Conservation (phyloP, 2,329 filamentous ascomycete genomes). For the Colletotrichum agaves region DNA sequence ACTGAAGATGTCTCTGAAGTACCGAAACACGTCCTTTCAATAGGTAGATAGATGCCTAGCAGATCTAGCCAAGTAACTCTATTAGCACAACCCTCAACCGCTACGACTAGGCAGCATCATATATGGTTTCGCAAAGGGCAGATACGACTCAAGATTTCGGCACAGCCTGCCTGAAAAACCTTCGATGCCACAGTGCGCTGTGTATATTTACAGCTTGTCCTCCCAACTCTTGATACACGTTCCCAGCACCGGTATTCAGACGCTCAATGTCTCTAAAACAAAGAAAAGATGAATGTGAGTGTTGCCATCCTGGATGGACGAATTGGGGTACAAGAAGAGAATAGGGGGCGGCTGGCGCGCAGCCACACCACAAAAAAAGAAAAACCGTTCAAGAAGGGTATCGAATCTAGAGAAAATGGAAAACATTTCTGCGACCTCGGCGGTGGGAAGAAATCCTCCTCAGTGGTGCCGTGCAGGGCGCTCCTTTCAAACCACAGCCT, state of each 20-base stretch:
- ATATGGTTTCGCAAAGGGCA: background rate
- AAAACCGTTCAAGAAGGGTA: constrained; percentile 43
- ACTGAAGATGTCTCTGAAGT: too few species aligned
- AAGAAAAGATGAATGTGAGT: background rate
- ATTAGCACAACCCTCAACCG: too few species aligned
- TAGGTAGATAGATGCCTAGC: too few species aligned
- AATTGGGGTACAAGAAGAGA: constrained; percentile 26
- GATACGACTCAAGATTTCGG: background rate
- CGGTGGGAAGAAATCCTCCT: too few species aligned
- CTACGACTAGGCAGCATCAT: background rate
- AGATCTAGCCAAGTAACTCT: too few species aligned
- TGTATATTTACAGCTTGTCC: background rate
- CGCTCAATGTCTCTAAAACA: background rate
- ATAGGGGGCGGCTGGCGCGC: background rate
- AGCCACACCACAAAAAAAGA: constrained; percentile 4
- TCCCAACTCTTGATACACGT: background rate
- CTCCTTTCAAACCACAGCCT: background rate
- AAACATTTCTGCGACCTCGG: too few species aligned
- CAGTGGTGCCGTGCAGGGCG: too few species aligned
- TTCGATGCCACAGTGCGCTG: background rate
- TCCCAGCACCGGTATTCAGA: constrained; percentile 7
- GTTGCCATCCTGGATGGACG: constrained; percentile 3
- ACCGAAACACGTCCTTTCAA: too few species aligned
- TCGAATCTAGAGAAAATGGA: constrained; percentile 41
- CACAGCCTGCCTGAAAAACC: background rate